These are phyloP conservation scores for Castanospermum australe DNA, from an alignment of 306 rosid species.

Conservation along the genomic window DNA sequence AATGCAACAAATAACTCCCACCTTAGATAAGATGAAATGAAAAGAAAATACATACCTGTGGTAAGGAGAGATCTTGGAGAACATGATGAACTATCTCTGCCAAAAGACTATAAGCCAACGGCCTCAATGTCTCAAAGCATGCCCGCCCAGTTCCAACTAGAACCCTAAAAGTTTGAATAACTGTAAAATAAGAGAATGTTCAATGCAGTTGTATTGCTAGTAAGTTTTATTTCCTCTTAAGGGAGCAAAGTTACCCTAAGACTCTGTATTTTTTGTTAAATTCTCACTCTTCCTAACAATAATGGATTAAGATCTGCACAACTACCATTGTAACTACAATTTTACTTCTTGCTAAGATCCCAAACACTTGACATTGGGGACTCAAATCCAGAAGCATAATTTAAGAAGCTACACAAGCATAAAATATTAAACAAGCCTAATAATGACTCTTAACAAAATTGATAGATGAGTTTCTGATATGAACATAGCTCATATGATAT, in stretches of 20 bases:
- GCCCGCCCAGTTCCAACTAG: conserved; percentile 97
- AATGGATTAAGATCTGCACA: conserved; percentile 14
- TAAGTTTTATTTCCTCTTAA: not conserved
- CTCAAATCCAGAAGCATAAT: conserved; percentile 9
- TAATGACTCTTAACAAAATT: not conserved
- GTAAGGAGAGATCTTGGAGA: conserved; percentile 80
- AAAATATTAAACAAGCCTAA: not conserved
- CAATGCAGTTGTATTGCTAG: conserved; percentile 8
- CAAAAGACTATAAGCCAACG: conserved; percentile 93
- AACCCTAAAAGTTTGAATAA: conserved; percentile 56
- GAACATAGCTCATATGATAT: not conserved
- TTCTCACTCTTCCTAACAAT: conserved; percentile 6
- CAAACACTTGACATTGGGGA: not conserved
- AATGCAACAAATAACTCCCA: conserved; percentile 6
- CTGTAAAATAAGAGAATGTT: conserved; percentile 25
- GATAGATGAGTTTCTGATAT: not conserved
- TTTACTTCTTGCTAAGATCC: not conserved
- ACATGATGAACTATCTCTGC: conserved; percentile 99
- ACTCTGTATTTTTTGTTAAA: not conserved
- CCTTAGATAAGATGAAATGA: conserved; percentile 12
- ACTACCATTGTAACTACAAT: not conserved
- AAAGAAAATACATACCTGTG: conserved; percentile 60
- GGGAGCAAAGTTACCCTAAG: not conserved
- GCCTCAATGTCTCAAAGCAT: conserved; percentile 96
- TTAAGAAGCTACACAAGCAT: not conserved